Evolutionary conservation across 2,329 filamentous ascomycete genomes (phyloP), one percentile per base, ranked within the genome.

Genomic region (Tolypocladium sp.): DNA sequence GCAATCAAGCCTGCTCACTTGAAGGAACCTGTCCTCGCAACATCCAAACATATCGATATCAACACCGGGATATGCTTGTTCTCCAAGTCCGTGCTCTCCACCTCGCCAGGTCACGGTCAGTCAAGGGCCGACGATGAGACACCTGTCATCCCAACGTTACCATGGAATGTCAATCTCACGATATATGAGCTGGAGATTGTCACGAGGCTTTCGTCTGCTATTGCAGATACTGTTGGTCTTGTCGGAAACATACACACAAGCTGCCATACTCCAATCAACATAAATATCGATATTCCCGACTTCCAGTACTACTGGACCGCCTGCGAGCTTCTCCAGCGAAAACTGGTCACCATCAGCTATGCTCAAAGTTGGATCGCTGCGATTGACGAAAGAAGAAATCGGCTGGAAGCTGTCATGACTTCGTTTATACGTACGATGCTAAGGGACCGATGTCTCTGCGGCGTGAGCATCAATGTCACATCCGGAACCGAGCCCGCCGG

Each of bases 261-360:
- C 5, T 4, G 4, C 10, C 30, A 55, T 15, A 20, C 52, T n/a
- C 20, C 35, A 25, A 20, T 55, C 30, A 55, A 22, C 52, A 25
- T 55, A 20, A 37, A 55, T 27, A 55, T 55, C 13, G 52, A 55
- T 15, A 55, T 55, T 12, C 52, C 52, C 12, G 52, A 55, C 37
- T 55, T 55, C 20, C 52, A 55, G 52, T 55, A 55, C 15, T 55
- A 55, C 52, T 55, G 52, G 35, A 55, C 52, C 52, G 52, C 52
- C 52, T 55, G 52, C 33, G 52, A 37, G 13, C 52, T 55, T 6
- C 37, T 55, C 1, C 30, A 55, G 52, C 20, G 52, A 15, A 25
- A 25, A 25, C 10, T 55, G 13, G 52, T 55, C 35, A 25, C 30
- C 20, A 25, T 55, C 3, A 22, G 52, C 52, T 55, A 55, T 6